Conservation (phyloP, 2,329 filamentous ascomycete genomes). For the Diplocarpon rosae region DNA sequence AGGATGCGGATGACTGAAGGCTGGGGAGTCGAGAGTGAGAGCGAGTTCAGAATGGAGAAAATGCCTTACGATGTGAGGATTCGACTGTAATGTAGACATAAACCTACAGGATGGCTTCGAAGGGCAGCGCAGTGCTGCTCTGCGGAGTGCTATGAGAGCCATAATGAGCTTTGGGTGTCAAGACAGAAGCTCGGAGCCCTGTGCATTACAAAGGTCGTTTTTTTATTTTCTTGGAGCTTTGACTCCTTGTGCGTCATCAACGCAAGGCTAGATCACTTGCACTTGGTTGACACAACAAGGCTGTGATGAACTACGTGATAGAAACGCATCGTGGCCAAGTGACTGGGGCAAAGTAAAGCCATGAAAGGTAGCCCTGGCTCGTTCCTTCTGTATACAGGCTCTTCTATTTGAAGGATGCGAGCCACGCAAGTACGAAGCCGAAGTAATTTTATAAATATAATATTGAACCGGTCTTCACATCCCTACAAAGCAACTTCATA, state of each 20-base stretch:
- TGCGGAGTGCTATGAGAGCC: slow-evolving; percentile 10
- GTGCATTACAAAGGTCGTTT: background rate
- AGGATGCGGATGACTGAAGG: background rate
- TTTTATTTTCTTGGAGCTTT: background rate
- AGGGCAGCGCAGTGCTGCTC: slow-evolving; percentile 4
- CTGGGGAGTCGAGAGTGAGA: background rate
- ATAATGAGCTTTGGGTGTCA: slow-evolving; percentile 4
- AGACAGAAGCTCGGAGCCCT: too few relatives aligned
- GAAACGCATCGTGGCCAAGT: too few relatives aligned
- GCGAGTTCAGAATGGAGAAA: background rate
- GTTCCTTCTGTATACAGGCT: too few relatives aligned
- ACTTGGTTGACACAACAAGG: background rate
- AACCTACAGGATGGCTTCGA: slow-evolving; percentile 7
- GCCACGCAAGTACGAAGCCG: too few relatives aligned
- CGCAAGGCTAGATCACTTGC: background rate
- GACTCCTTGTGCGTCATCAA: slow-evolving; percentile 10
- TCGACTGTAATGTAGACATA: slow-evolving; percentile 23
- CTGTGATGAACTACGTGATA: too few relatives aligned
- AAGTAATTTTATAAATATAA: background rate
- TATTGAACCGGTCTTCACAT: slow-evolving; percentile 11
- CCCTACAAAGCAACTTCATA: slow-evolving; percentile 1
- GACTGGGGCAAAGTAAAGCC: too few relatives aligned
- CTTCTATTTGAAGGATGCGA: too few relatives aligned
- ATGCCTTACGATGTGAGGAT: slow-evolving; percentile 24
- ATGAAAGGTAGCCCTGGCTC: too few relatives aligned